Base-by-base conservation (phyloP, 306 rosid species). In the Cyamopsis tetragonoloba region DNA sequence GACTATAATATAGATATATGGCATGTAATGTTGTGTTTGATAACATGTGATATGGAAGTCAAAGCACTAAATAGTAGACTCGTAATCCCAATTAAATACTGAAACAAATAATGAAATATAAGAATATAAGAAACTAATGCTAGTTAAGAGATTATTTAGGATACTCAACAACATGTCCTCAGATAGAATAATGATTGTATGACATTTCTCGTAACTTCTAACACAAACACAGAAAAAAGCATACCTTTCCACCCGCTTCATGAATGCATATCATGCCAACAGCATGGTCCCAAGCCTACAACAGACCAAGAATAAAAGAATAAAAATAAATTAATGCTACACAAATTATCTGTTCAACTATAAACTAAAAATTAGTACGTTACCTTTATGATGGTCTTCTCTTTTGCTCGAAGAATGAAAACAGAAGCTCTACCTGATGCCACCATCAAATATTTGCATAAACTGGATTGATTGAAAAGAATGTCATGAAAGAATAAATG, bases 371-470 rank as follows among this genome's bases (percentile, higher is more conserved):
- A 26, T 34, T 20, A 28, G 19, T 26, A 11, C 60, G 77, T 35
- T 48, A 79, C 83, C 79, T 60, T 73, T 62, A 79, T 67, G 20
- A 27, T 50, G 32, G 83, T 62, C 79, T 61, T 79, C 79, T 79
- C 57, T 54, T 68, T 73, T 34, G 41, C 41, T 48, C 77, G 74
- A 15, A 46, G 85, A 68, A 81, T 68, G 63, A 77, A 81, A 32
- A 73, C 68, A 42, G 85, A 77, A 62, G 82, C 77, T 43, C 74
- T 77, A 17, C 85, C 82, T 0, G 80, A 72, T 6, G 85, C 85
- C 46, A 81, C 85, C 85, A 81, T 81, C 26, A 81, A 62, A 68
- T 81, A 73, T 67, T 81, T 81, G 80, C 56, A 62, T 57, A 81
- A 73, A 63, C 85, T 81, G 78, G 70, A 41, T 49, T 27, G 18